A percentile compares a stretch with the other conserved stretches of the same genome.
These are phyloP conservation scores for Kwoniella shivajii DNA, from an alignment of 1,284 basidiomycete genomes.

Conservation along the genomic window DNA sequence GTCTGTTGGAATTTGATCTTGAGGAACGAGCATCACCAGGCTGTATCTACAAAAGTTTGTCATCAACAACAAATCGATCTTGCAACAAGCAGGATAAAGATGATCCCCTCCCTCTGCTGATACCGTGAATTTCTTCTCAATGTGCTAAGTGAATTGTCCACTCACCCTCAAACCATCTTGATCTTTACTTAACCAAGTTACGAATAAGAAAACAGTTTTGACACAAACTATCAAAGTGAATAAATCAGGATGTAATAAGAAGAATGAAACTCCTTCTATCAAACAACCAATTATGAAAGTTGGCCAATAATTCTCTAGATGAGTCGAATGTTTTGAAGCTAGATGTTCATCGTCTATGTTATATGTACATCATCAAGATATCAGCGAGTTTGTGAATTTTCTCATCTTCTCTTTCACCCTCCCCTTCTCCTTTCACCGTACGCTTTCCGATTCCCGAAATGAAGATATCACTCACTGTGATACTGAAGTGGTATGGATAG, in stretches of 20 bases:
- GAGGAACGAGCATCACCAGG: too few species aligned
- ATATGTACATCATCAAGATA: neutral
- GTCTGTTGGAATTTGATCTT: too few species aligned
- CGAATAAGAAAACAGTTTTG: conserved; percentile 28
- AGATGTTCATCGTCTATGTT: conserved; percentile 19
- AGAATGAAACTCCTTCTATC: conserved; percentile 23
- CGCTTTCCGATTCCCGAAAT: neutral
- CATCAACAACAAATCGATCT: too few species aligned
- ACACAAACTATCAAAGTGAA: conserved; percentile 39
- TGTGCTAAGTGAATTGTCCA: neutral
- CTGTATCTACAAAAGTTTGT: too few species aligned
- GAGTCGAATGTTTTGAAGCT: conserved; percentile 14
- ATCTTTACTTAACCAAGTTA: conserved; percentile 27
- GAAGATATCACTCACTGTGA: conserved; percentile 19
- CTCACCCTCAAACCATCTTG: conserved; percentile 27
- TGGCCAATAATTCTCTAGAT: conserved; percentile 36
- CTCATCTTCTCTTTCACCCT: neutral
- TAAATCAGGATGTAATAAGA: conserved; percentile 32
- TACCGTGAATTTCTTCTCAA: neutral
- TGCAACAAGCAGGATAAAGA: too few species aligned
- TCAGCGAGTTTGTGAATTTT: conserved; percentile 10
- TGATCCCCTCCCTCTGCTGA: too few species aligned
- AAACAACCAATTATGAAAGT: conserved; percentile 25
- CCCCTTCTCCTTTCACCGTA: neutral
- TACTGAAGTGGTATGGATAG: conserved; percentile 36